Percentiles rank a stretch among this genome's conserved stretches.
phyloP scores from a whole-genome alignment of 345 rosid genomes.

The Arabidopsis arenosa region DNA sequence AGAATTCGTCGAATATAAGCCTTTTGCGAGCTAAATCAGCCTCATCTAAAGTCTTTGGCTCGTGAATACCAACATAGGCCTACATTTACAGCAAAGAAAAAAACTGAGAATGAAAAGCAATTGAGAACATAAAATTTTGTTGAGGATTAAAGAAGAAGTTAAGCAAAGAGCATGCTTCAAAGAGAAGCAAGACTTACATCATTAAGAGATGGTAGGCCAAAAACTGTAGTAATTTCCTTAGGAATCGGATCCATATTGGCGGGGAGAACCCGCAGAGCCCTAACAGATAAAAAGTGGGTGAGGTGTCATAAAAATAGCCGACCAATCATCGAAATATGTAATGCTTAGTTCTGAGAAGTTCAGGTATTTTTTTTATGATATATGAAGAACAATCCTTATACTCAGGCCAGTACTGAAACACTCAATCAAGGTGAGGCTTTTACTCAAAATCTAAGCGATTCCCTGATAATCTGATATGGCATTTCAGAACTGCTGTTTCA shows the following conservation, averaged over 20 bases:
- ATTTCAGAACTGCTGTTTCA: slow-evolving; percentile 11
- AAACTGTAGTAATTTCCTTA: slow-evolving; percentile 62
- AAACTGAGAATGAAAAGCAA: neutral
- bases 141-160: slow-evolving; percentile 9
- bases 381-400: neutral
- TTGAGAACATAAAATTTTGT: neutral
- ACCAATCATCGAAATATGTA: slow-evolving; percentile 20
- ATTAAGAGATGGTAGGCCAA: slow-evolving; percentile 70
- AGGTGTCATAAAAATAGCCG: slow-evolving; percentile 19
- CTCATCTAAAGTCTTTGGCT: slow-evolving; percentile 76
- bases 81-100: slow-evolving; percentile 48
- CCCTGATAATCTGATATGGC: neutral
- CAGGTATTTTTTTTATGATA: neutral
- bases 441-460: slow-evolving; percentile 16
- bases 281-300: slow-evolving; percentile 41
- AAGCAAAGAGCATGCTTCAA: slow-evolving; percentile 22
- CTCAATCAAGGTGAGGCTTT: slow-evolving; percentile 22
- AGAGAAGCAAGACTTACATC: slow-evolving; percentile 59
- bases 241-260: slow-evolving; percentile 80
- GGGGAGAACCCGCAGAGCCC: slow-evolving; percentile 66
- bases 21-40: slow-evolving; percentile 97
- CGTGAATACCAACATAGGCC: slow-evolving; percentile 89
- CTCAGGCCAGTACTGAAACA: slow-evolving; percentile 21
- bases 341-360: slow-evolving; percentile 19
- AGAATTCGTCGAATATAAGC: slow-evolving; percentile 89